A percentile compares a stretch with the other conserved stretches of the same genome.
Evolutionary conservation across 1,139 yeast species (phyloP).

Genomic region (Nakaseomyces kungkrabaensis): DNA sequence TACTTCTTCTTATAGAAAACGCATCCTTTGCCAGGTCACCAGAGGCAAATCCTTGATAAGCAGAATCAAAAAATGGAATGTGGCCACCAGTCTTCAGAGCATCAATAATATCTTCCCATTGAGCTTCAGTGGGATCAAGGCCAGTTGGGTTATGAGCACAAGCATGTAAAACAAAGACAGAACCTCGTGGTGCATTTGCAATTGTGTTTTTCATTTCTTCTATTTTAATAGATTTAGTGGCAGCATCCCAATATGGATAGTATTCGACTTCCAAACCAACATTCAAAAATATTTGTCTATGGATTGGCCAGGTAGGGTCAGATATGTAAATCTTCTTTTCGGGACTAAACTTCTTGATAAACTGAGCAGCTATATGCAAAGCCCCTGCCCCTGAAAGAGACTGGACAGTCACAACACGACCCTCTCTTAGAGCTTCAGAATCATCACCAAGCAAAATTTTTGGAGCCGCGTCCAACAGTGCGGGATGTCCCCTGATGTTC

Average conservation of each 20-base stretch:
- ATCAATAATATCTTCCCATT: slow-evolving; percentile 67
- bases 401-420: slow-evolving; percentile 65
- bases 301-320: slow-evolving; percentile 96
- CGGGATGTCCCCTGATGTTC: slow-evolving; percentile 68
- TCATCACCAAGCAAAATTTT: slow-evolving; percentile 64
- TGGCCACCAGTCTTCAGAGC: slow-evolving; percentile 54
- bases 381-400: slow-evolving; percentile 96
- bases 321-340: slow-evolving; percentile 57
- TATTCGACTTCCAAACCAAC: slow-evolving; percentile 52
- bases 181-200: slow-evolving; percentile 61
- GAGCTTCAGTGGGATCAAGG: slow-evolving; percentile 78
- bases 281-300: slow-evolving; percentile 64
- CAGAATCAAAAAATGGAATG: slow-evolving; percentile 85
- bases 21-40: slow-evolving; percentile 82
- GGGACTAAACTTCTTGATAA: slow-evolving; percentile 44
- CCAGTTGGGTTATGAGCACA: slow-evolving; percentile 99
- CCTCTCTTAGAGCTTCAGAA: slow-evolving; percentile 44
- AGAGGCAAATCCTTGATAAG: slow-evolving; percentile 95
- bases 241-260: slow-evolving; percentile 76
- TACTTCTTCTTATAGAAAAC: slow-evolving; percentile 76
- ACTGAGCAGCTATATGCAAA: slow-evolving; percentile 74
- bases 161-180: slow-evolving; percentile 79
- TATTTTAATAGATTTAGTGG: slow-evolving; percentile 53
- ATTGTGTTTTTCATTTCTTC: slow-evolving; percentile 62
- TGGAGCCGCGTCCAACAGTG: slow-evolving; percentile 68